Evolutionary conservation across 129 eudicot species (phyloP).

Genomic region (Mikania micrantha): DNA sequence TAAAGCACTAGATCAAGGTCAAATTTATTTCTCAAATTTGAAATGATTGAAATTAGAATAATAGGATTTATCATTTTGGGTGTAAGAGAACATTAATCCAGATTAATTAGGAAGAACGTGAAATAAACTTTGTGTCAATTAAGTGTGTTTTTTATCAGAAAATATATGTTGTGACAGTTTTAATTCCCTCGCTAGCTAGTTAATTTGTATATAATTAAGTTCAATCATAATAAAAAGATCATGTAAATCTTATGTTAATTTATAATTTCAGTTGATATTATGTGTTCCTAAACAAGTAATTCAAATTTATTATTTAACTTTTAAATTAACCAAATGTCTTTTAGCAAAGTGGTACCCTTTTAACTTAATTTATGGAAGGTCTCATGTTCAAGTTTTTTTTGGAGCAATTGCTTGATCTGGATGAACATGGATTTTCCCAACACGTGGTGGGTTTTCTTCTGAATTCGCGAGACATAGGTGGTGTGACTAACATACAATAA

Average conservation of each 20-base stretch:
- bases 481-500: too few relatives aligned
- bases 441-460: too few relatives aligned
- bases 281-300: too few relatives aligned
- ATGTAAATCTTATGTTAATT: background rate
- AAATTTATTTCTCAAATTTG: background rate
- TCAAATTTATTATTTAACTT: too few relatives aligned
- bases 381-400: too few relatives aligned
- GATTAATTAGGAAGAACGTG: background rate
- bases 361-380: too few relatives aligned
- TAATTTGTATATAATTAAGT: background rate
- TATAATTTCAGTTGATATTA: too few relatives aligned
- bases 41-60: background rate
- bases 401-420: too few relatives aligned
- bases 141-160: background rate
- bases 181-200: background rate
- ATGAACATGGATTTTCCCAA: too few relatives aligned
- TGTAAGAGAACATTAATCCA: background rate
- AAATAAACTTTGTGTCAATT: conserved; percentile 1
- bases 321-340: too few relatives aligned
- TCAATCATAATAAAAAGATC: background rate
- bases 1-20: conserved; percentile 2
- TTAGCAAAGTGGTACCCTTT: too few relatives aligned
- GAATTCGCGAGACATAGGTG: too few relatives aligned
- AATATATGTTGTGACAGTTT: background rate
- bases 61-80: background rate